Percentiles rank a stretch among this genome's conserved stretches.
Evolutionary conservation across 1,284 basidiomycete species (phyloP).

Genomic region (Leccinum insolens): DNA sequence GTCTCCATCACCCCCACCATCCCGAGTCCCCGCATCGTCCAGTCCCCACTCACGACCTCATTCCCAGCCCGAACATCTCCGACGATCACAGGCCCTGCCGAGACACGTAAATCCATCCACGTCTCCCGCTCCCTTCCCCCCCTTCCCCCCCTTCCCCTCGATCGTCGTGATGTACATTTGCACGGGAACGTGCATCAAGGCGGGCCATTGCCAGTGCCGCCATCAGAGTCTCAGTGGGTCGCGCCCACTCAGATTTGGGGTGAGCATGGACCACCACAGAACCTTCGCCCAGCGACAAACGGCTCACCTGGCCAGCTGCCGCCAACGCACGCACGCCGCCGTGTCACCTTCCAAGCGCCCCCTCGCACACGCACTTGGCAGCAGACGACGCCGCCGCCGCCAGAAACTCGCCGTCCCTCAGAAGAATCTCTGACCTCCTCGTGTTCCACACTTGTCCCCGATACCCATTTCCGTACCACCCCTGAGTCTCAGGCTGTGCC

Average conservation of each 20-base stretch:
- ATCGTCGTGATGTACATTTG: not conserved
- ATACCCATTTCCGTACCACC: not conserved
- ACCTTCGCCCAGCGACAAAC: not conserved
- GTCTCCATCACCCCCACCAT: not conserved
- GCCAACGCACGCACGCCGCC: not conserved
- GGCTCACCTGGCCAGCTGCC: not conserved
- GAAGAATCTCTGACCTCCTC: slow-evolving; percentile 6
- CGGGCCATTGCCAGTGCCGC: not conserved
- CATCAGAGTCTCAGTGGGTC: not conserved
- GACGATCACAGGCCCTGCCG: not conserved
- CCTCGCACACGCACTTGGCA: not conserved
- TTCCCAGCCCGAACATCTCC: not conserved
- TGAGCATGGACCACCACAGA: not conserved
- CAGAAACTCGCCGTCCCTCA: not conserved
- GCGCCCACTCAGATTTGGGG: not conserved
- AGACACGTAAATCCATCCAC: not conserved
- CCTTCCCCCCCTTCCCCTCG: not conserved
- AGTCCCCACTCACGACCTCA: not conserved
- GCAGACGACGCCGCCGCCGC: not conserved
- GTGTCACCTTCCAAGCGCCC: not conserved
- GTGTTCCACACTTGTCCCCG: slow-evolving; percentile 19
- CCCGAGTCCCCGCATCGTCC: not conserved
- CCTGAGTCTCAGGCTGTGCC: not conserved
- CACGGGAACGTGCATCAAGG: not conserved
- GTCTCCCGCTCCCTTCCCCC: not conserved